Percentiles rank a stretch among this genome's conserved stretches.
phyloP scores from a whole-genome alignment of 805 yeast species.

The Teunomyces funiuensis region DNA sequence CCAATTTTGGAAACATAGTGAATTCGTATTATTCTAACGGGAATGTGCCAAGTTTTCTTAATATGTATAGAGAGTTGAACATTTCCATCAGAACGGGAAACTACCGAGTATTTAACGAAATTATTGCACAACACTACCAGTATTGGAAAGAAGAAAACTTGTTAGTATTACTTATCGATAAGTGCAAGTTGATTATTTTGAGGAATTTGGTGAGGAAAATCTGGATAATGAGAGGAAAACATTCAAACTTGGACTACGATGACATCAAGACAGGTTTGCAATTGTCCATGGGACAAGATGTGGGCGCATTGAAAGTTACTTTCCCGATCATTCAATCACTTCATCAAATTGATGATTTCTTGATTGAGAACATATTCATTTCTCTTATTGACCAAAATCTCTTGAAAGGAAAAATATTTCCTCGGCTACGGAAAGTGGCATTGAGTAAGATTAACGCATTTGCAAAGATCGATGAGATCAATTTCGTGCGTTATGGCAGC shows the following conservation, averaged over 20 bases:
- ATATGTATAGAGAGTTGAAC: constrained; percentile 38
- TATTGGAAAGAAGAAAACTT: constrained; percentile 40
- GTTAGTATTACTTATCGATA: constrained; percentile 45
- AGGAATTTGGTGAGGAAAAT: constrained; percentile 44
- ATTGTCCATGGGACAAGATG: constrained; percentile 10
- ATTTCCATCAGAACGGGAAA: constrained; percentile 44
- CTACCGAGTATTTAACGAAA: constrained; percentile 31
- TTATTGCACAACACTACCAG: constrained; percentile 26
- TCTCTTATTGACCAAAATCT: constrained; percentile 54
- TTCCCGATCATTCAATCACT: constrained; percentile 7
- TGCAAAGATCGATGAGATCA: constrained; percentile 27
- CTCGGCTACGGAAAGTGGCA: constrained; percentile 39
- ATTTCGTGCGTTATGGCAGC: constrained; percentile 15
- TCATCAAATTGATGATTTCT: constrained; percentile 31
- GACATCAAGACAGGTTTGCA: constrained; percentile 21
- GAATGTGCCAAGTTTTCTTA: constrained; percentile 21
- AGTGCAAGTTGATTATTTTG: constrained; percentile 43
- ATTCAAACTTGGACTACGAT: constrained; percentile 31
- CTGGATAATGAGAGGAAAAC: constrained; percentile 27
- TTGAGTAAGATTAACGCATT: constrained; percentile 46
- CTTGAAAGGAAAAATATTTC: constrained; percentile 51
- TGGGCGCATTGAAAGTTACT: neutral
- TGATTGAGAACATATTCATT: constrained; percentile 51
- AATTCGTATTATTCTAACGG: constrained; percentile 15
- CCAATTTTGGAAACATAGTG: constrained; percentile 26